Evolutionary conservation across 345 rosid genomes (phyloP), one percentile per base, ranked within the genome.

Genomic region (Brassica nigra): DNA sequence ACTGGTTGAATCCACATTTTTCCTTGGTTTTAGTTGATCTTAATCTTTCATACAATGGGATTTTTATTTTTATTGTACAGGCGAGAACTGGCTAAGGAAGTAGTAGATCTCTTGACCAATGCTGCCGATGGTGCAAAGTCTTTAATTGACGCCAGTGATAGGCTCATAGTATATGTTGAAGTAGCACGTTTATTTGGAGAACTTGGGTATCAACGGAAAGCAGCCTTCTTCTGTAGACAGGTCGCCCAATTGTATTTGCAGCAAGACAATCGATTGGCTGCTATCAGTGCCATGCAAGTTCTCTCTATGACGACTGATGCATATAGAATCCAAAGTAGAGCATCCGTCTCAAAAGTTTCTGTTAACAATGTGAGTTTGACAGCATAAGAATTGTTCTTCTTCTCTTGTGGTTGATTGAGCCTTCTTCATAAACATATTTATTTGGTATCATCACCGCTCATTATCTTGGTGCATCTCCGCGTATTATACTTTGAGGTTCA

Each of bases 111-210:
- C 88, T 83, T 96, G 70, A 90, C 94, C 18, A 92, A 73, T 87
- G 99, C 99, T 74, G 92, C 97, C 2, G 97, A 92, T 84, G 97
- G 99, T 82, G 99, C 97, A 28, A 93, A 89, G 83, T 92, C 95
- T 66, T 86, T 96, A 84, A 96, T 93, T 81, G 99, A 96, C 88
- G 95, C 91, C 7, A 92, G 89, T 66, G 98, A 96, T 80, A 88
- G 97, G 73, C 97, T 96, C 23, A 80, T 96, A 85, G 77, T 96
- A 80, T 93, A 83, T 85, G 88, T 93, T 44, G 99, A 96, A 86
- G 82, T 96, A 79, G 95, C 99, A 62, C 98, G 97, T 64, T 85
- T 96, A 61, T 96, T 85, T 86, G 99, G 99, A 72, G 83, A 83
- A 66, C 90, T 93, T 83, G 97, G 95, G 76, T 96, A 93, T 84